These are phyloP conservation scores for Malus orientalis DNA, from an alignment of 306 rosid species.

Conservation along the genomic window DNA sequence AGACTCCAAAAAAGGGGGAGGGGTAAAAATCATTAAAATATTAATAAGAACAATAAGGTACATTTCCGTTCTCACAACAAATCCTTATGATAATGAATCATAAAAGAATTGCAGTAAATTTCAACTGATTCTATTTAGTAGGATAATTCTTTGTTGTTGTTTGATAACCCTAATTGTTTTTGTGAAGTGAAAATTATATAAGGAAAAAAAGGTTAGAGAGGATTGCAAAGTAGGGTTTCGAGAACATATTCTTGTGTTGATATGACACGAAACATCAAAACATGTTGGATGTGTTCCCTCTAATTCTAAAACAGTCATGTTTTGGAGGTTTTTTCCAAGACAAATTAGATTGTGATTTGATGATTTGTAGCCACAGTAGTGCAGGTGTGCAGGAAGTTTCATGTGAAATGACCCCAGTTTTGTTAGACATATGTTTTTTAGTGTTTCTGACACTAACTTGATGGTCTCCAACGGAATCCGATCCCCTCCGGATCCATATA, in stretches of 20 bases:
- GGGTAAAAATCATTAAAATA: too few relatives aligned
- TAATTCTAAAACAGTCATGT: conserved; percentile 1
- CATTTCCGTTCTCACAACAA: too few relatives aligned
- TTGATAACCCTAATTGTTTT: not conserved
- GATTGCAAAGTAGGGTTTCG: not conserved
- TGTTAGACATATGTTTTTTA: not conserved
- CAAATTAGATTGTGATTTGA: not conserved
- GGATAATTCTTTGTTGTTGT: too few relatives aligned
- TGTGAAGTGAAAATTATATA: not conserved
- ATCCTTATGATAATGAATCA: too few relatives aligned
- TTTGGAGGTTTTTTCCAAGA: not conserved
- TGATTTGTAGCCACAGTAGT: not conserved
- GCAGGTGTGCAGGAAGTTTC: conserved; percentile 23
- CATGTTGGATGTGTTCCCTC: conserved; percentile 29
- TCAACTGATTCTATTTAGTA: too few relatives aligned
- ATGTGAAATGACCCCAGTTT: conserved; percentile 25
- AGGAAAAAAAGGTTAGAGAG: not conserved
- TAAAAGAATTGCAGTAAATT: too few relatives aligned
- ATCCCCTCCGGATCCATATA: too few relatives aligned
- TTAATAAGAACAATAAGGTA: too few relatives aligned
- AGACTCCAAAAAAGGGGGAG: too few relatives aligned
- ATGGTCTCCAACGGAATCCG: not conserved
- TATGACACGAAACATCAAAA: conserved; percentile 28
- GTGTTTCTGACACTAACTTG: not conserved
- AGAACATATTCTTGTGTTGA: conserved; percentile 60